These are phyloP conservation scores for Alternaria metachromatica DNA, from an alignment of 2,329 filamentous ascomycete genomes.

Conservation along the genomic window DNA sequence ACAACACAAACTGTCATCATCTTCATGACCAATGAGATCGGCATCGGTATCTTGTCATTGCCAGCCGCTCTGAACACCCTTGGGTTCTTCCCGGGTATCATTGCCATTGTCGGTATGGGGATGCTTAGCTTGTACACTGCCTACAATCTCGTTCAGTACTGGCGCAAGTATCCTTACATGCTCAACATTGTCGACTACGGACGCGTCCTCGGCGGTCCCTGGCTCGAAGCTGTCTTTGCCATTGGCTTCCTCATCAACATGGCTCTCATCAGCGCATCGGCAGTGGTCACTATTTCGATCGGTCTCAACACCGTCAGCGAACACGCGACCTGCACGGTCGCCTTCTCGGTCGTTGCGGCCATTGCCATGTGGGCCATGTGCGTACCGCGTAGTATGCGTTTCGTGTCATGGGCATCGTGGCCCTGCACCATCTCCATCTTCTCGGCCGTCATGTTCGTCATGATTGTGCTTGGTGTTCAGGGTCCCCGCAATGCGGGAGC, in stretches of 20 bases:
- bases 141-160: constrained; percentile 40
- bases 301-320: constrained; percentile 37
- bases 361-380: constrained; percentile 38
- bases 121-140: constrained; percentile 37
- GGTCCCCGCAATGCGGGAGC: constrained; percentile 25
- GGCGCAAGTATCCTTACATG: constrained; percentile 40
- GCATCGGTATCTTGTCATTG: constrained; percentile 38
- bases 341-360: constrained; percentile 31
- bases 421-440: constrained; percentile 34
- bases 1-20: constrained; percentile 39
- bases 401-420: constrained; percentile 38
- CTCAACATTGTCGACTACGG: constrained; percentile 41
- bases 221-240: constrained; percentile 34
- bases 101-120: constrained; percentile 34
- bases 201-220: constrained; percentile 34
- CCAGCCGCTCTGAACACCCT: constrained; percentile 34
- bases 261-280: constrained; percentile 36
- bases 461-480: constrained; percentile 35
- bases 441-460: constrained; percentile 31
- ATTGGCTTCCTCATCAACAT: constrained; percentile 38
- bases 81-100: constrained; percentile 35
- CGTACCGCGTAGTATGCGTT: constrained; percentile 36
- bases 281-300: constrained; percentile 36
- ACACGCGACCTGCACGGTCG: constrained; percentile 38
- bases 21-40: constrained; percentile 40